Evolutionary conservation across 306 rosid genomes (phyloP), one percentile per base, ranked within the genome.

Genomic region (Vigna trinervia): DNA sequence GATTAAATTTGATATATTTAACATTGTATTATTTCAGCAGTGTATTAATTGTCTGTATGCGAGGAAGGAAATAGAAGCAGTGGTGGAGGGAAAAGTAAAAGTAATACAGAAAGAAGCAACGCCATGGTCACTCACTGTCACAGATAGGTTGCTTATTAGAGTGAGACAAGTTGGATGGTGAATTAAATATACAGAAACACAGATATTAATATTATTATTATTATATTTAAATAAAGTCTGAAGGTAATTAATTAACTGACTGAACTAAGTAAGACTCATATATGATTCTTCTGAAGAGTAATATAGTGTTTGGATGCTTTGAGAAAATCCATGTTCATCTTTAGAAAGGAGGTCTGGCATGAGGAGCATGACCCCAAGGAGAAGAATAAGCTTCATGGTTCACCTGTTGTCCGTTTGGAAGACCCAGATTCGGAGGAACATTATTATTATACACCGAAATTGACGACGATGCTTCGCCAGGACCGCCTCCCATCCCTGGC

Each of bases 301-400:
- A 52, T 17, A 52, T 17, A 11, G 5, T 45, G 5, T 32, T 41
- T 41, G 46, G 4, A 8, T 39, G 10, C 2, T 39, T 7, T 1
- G 45, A 6, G 11, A 41, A 41, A 1, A 8, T 41, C 0, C 1
- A 62, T n/a, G 45, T 14, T 62, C 7, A 2, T 63, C 47, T n/a
- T 2, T 77, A 89, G 66, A 41, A 91, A 2, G 87, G 85, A 65
- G 97, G 72, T 78, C 96, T 77, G 13, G 85, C 89, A 54, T 83
- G 90, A 43, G 83, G 89, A 41, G 84, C 91, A 61, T 88, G 92
- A 79, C 76, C 82, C 98, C 96, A 93, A 28, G 87, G 53, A 71
- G 83, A 85, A 73, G 83, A 87, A 71, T 81, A 88, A 63, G 87
- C 96, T 64, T 93, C 97, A 30, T 88, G 97, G 51, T 78, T 89